Evolutionary conservation across 495 filamentous ascomycete species (phyloP), one percentile per base, ranked within the genome.

Genomic region (Xylaria castorea): DNA sequence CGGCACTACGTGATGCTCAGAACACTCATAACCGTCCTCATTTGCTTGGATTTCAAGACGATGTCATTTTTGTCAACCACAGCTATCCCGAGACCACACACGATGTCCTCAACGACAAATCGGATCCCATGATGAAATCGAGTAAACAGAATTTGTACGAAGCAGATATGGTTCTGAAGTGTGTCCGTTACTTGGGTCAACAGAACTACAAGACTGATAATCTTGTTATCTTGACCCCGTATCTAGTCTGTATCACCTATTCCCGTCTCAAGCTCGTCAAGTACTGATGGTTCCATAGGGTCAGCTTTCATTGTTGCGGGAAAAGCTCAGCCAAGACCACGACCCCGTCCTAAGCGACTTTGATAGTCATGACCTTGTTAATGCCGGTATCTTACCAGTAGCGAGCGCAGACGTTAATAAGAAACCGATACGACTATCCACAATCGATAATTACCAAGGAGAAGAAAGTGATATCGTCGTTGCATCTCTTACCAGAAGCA

Each of bases 381-480:
- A 84, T 1, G 91, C 91, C 9, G 92, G 92, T 0, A 71, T 93
- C 1, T 34, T 94, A 11, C 81, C 86, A n/a, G 72, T 85, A 2
- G 86, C 87, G 0, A 87, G 83, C 51, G 87, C 90, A 0, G 80
- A 86, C 4, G 71, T 87, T 1, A 72, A 82, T 9, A 91, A 90
- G 74, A 81, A 82, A 34, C 81, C 79, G 0, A 80, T 94, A 27
- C 79, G 85, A 4, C 81, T 94, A 0, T 92, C 92, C 0, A 93
- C 92, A 0, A 90, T 94, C 42, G 91, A 94, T 75, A 94, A 94
- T 69, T 95, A 91, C 71, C 93, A 94, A 78, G 93, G 93, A 3
- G 92, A 95, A 73, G 92, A 95, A 71, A 91, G 89, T 62, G 88
- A 94, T 7, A 92, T 94, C 34, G 91, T 94, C 1, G 84, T 95